Evolutionary conservation across 257 asterid genomes (phyloP), one percentile per base, ranked within the genome.

Genomic region (Capsicum pubescens): DNA sequence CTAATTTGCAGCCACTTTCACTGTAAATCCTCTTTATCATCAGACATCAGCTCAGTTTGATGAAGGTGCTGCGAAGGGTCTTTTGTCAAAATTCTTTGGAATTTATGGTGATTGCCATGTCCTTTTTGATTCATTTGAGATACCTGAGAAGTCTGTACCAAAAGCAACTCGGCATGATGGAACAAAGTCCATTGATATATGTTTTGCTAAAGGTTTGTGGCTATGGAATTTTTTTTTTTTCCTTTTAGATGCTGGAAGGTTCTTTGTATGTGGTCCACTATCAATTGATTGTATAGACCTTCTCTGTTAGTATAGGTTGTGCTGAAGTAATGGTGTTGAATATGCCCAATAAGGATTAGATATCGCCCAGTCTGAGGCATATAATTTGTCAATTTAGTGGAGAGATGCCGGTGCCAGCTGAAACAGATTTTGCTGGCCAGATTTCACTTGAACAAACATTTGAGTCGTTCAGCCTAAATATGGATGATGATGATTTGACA

Each of bases 41-140:
- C 99, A 95, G 90, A 95, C 97, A 56, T 92, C 98, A 19, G 97
- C 99, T 84, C 94, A 94, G 93, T 95, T 92, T 89, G 98, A 95
- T 86, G 99, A 97, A 93, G 98, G 98, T 76, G 98, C 97, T 44
- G 98, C 95, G 8, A 97, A 92, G 90, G 97, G 98, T 78, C 89
- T 96, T 83, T 86, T 96, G 85, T 87, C 92, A 90, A 93, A 93
- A 91, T 94, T 94, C 89, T 95, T 96, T 19, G 98, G 99, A 83
- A 93, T 96, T 59, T 96, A 92, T 89, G 94, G 91, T 70, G 85
- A 90, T 86, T 95, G 97, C 91, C 88, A 85, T 85, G 95, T 97
- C 87, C 97, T 97, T 67, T 97, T 97, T 85, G 98, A 94, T 90
- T 95, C 98, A 42, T 74, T 84, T 44, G 97, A 97, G 89, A 86